Base-by-base conservation (phyloP, 768 basidiomycete genomes). In the Multifurca ochricompacta region DNA sequence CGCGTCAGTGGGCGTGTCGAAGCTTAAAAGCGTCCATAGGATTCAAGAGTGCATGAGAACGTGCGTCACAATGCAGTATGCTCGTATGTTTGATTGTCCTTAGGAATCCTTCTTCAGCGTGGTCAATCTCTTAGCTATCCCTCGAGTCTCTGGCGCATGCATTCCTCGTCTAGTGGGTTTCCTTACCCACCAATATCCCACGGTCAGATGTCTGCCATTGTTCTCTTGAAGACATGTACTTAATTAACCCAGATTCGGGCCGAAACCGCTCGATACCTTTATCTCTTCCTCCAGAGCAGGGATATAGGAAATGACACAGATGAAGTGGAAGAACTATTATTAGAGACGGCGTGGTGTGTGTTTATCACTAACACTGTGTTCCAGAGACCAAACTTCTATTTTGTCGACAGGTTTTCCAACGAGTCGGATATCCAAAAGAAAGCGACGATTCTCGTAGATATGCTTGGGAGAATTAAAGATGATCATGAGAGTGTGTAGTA, bases 261-360 rank as follows among this genome's bases (percentile, higher is more conserved):
- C 9, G 81, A 83, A 55, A 82, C 88, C 1, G 88, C 91, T 3
- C 93, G 95, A 67, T 80, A 85, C 58, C 67, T 96, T 7, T 96
- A 92, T 64, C 71, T 90, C 25, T 75, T 80, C 14, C 67, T 94
- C 32, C 87, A 91, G 65, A 80, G 80, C 61, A 74, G 74, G 42
- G 88, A 89, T 59, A 64, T 86, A 8, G 81, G 75, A 0, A 68
- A 73, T 52, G 85, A 87, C 14, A 81, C 80, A 8, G 82, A 83
- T 34, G 79, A 77, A 35, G 74, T 78, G 1, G 87, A 91, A 63
- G 79, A 83, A 13, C 65, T 87, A 11, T 67, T 92, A 36, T 69
- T 92, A 25, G 86, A 92, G 66, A 91, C 90, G 21, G 85, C 86
- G 67, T 92, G 90, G 90, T 90, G 31, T 90, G 31, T n/a, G 58